Base-by-base conservation (phyloP, 2,329 filamentous ascomycete species). In the Cladophialophora psammophila region DNA sequence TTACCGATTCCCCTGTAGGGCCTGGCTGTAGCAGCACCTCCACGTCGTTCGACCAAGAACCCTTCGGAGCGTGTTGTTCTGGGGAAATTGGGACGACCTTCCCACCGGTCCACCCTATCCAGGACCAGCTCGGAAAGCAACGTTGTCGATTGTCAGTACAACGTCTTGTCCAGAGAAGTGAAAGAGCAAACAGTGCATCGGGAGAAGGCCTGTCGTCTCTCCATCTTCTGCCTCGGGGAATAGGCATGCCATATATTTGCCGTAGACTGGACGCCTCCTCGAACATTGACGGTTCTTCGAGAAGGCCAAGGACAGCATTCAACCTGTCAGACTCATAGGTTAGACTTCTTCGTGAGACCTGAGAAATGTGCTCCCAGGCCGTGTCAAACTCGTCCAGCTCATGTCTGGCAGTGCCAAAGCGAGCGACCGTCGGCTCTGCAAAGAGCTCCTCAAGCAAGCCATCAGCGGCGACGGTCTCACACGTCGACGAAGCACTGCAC, bases 401-500 rank as follows among this genome's bases (percentile, higher is more conserved):
- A 34, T 38, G 38, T 26, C 32, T 57, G 5, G 13, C 5, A 57
- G 20, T n/a, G 32, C 32, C 32, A 40, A 13, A 40, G 2, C 13
- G 38, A 2, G n/a, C 3, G n/a, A 20, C 42, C 6, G 15, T 48
- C 18, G 42, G 42, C 15, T 48, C 42, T 8, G 20, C 42, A 18
- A 48, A 48, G 15, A 48, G n/a, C 42, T 20, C n/a, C n/a, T 48
- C n/a, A 20, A 48, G 42, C 42, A 15, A 26, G 42, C 42, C 10
- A 20, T 48, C n/a, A 20, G 42, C n/a, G n/a, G 42, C 42, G 7
- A 38, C 12, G 12, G 31, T 38, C 54, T 72, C 71, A 26, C 36
- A 67, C 42, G 69, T 71, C 66, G 65, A 48, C 69, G 71, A 68
- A 20, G 53, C 48, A 34, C 67, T 32, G 67, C 75, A 76, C 58